Evolutionary conservation across 768 basidiomycete species (phyloP).

Genomic region (Mycena indigotica): DNA sequence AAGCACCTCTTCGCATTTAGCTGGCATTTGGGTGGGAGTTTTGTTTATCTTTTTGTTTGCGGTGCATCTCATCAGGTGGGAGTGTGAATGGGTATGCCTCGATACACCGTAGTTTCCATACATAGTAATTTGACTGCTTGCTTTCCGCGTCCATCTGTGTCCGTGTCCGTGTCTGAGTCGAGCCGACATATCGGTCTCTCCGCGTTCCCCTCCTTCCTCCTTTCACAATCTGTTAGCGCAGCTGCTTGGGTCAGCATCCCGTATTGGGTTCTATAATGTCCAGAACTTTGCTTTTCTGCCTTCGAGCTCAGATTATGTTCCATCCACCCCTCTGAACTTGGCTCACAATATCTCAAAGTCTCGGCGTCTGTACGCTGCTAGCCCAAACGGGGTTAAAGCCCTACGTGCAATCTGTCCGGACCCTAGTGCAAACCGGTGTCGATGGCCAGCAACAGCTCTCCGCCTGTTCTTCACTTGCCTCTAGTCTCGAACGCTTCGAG

Average conservation of each 20-base stretch:
- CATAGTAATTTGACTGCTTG: not conserved
- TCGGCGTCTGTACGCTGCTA: too few relatives aligned
- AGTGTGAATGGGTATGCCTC: not conserved
- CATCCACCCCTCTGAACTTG: too few relatives aligned
- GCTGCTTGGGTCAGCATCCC: too few relatives aligned
- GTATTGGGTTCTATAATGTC: too few relatives aligned
- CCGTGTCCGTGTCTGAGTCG: not conserved
- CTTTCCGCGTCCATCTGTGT: not conserved
- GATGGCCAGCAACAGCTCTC: too few relatives aligned
- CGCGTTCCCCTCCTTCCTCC: not conserved
- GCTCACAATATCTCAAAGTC: too few relatives aligned
- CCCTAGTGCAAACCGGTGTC: too few relatives aligned
- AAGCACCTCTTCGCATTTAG: not conserved
- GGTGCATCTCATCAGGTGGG: slow-evolving; percentile 4
- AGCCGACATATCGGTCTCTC: not conserved
- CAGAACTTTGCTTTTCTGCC: slow-evolving; percentile 23
- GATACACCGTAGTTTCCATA: not conserved
- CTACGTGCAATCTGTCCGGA: too few relatives aligned
- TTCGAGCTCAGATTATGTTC: too few relatives aligned
- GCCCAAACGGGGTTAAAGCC: too few relatives aligned
- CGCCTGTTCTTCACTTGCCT: too few relatives aligned
- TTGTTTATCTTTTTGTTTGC: not conserved
- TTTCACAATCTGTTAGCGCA: not conserved
- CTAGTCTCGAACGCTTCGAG: too few relatives aligned
- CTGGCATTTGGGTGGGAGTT: slow-evolving; percentile 11